phyloP scores from a whole-genome alignment of 768 basidiomycete genomes.

The Inosperma sp. region DNA sequence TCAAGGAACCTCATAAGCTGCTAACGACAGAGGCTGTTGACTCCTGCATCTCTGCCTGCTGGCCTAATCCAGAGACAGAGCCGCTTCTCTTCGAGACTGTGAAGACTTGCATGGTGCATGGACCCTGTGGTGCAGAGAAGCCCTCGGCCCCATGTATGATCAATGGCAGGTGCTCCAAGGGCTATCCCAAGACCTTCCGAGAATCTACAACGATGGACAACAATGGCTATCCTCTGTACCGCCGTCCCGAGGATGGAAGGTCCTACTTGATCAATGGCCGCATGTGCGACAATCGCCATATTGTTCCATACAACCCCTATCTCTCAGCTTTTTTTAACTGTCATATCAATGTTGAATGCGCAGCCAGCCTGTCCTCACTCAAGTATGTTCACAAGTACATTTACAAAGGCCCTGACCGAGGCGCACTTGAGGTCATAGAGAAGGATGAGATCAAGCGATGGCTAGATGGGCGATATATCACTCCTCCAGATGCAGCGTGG shows the following conservation, averaged over 20 bases:
- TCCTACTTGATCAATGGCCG: conserved; percentile 19
- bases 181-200: conserved; percentile 29
- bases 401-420: conserved; percentile 40
- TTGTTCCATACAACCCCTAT: conserved; percentile 39
- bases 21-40: conserved; percentile 34
- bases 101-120: conserved; percentile 33
- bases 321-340: conserved; percentile 32
- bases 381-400: conserved; percentile 49
- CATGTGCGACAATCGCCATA: conserved; percentile 31
- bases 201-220: conserved; percentile 17
- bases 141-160: conserved; percentile 36
- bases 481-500: conserved; percentile 33
- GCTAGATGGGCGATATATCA: conserved; percentile 35
- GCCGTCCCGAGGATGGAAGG: conserved; percentile 26
- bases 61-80: conserved; percentile 38
- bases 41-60: conserved; percentile 33
- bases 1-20: conserved; percentile 30
- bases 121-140: conserved; percentile 34
- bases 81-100: conserved; percentile 28
- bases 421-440: conserved; percentile 18
- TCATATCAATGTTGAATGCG: conserved; percentile 46
- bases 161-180: conserved; percentile 28
- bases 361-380: conserved; percentile 28
- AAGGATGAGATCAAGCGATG: conserved; percentile 37
- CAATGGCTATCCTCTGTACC: conserved; percentile 24